Conservation (phyloP, 495 filamentous ascomycete species). For the Aspergillus leporis region DNA sequence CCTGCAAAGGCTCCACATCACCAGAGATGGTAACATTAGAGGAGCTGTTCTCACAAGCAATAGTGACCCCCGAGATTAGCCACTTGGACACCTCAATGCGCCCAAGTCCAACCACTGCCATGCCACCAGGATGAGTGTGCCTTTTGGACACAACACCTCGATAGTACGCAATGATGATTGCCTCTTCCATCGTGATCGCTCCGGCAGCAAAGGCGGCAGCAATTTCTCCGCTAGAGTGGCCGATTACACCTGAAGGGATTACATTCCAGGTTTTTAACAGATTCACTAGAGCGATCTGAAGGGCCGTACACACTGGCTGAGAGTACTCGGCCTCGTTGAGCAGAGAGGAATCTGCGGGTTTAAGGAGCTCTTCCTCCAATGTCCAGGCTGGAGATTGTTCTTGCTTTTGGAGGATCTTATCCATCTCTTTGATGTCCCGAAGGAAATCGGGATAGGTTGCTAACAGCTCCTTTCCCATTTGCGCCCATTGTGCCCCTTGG, state of each 20-base stretch:
- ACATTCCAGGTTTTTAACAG: conserved; percentile 15
- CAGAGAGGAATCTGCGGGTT: not conserved
- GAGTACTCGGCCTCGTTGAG: conserved; percentile 6
- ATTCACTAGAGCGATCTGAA: conserved; percentile 20
- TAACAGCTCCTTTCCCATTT: conserved; percentile 17
- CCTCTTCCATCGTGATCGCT: conserved; percentile 7
- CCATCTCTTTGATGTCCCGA: conserved; percentile 20
- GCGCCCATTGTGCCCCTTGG: conserved; percentile 28
- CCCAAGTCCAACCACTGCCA: conserved; percentile 31
- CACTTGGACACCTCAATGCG: not conserved
- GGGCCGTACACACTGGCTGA: conserved; percentile 19
- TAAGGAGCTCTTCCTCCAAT: not conserved
- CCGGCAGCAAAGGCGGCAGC: conserved; percentile 28
- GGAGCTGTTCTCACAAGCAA: conserved; percentile 26
- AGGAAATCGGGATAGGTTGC: conserved; percentile 11
- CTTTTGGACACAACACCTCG: conserved; percentile 3
- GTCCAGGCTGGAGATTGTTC: not conserved
- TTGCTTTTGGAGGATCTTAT: conserved; percentile 15
- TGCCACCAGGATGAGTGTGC: conserved; percentile 4
- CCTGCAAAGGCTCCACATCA: conserved; percentile 36
- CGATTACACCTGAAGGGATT: conserved; percentile 17
- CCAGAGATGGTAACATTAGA: conserved; percentile 31
- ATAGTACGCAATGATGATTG: conserved; percentile 19
- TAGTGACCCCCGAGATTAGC: not conserved
- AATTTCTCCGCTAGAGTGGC: conserved; percentile 28